Evolutionary conservation across 1,284 basidiomycete genomes (phyloP), one percentile per base, ranked within the genome.

Genomic region (Apiotrichum laibachii): DNA sequence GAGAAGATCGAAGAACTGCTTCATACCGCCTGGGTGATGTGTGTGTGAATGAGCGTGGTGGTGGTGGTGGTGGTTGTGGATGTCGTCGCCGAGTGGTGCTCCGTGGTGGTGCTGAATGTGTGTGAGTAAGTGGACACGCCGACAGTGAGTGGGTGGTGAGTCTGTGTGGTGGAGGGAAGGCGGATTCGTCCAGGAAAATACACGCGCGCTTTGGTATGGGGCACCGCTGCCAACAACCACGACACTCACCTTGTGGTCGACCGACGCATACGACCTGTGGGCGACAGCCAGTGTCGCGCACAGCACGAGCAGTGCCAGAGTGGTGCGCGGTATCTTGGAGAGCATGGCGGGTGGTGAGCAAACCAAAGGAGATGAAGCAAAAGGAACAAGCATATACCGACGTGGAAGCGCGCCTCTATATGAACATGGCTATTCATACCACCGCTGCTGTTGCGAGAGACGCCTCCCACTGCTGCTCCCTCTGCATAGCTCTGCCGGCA

Each of bases 1-100:
- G 58, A 92, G 78, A 79, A 83, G 84, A 11, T 83, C 81, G 76
- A 92, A 92, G 49, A 90, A 82, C 67, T 85, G 59, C 55, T 66
- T 66, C 73, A 76, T 76, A 15, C 22, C 26, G 21, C 49, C 49
- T 26, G 45, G 15, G 21, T 46, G 45, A n/a, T 50, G 49, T 2
- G 46, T 12, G 21, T 33, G 46, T 16, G 46, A 48, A 34, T 48
- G 46, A 48, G 46, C 18, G 49, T 50, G 48, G 19, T 50, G 34
- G n/a, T 9, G 10, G 19, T 50, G n/a, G 37, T 33, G 33, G 33
- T 49, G 31, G 37, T 37, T 37, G 37, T 13, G 37, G 15, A 16
- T 10, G 37, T 37, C 15, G 15, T 11, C 37, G 37, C 11, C 37
- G 37, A 37, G 15, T 11, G 37, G 11, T 37, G 37, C 26, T 63